These are phyloP conservation scores for Thelonectria olida DNA, from an alignment of 2,329 filamentous ascomycete species.

Conservation along the genomic window DNA sequence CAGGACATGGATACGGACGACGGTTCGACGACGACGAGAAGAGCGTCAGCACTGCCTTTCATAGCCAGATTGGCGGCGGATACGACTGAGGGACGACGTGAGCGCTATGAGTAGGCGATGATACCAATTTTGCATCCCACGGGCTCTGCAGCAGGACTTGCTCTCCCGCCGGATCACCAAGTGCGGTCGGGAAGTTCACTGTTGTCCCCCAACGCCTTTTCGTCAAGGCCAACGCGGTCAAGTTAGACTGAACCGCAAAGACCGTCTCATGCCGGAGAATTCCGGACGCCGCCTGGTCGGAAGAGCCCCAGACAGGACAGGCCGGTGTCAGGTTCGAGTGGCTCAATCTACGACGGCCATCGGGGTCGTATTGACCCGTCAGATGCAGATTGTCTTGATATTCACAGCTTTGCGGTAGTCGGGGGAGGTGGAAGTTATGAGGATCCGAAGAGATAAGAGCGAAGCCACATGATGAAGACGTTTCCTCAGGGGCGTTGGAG, in stretches of 20 bases:
- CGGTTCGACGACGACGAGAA: constrained; percentile 91
- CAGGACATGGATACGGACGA: constrained; percentile 74
- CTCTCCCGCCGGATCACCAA: constrained; percentile 31
- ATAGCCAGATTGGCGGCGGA: constrained; percentile 84
- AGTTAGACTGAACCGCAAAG: constrained; percentile 28
- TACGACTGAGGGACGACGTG: constrained; percentile 57
- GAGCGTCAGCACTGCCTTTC: constrained; percentile 95
- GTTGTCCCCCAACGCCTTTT: constrained; percentile 35
- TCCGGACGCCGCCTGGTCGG: constrained; percentile 30
- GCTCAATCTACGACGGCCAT: constrained; percentile 31
- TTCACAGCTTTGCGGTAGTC: constrained; percentile 36
- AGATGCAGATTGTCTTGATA: constrained; percentile 44
- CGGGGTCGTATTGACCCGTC: constrained; percentile 34
- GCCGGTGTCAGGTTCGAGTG: constrained; percentile 30
- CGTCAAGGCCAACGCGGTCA: constrained; percentile 33
- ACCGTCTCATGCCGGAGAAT: constrained; percentile 34
- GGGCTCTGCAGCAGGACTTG: constrained; percentile 37
- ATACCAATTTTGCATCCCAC: constrained; percentile 40
- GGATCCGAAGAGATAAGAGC: constrained; percentile 14
- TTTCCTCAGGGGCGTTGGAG: constrained; percentile 3
- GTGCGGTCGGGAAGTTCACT: constrained; percentile 28
- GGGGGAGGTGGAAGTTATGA: constrained; percentile 15
- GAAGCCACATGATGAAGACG: constrained; percentile 19
- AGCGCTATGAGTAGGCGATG: constrained; percentile 41
- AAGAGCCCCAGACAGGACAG: constrained; percentile 33